phyloP scores from a whole-genome alignment of 345 rosid species.

The Sisymbrium altissimum region DNA sequence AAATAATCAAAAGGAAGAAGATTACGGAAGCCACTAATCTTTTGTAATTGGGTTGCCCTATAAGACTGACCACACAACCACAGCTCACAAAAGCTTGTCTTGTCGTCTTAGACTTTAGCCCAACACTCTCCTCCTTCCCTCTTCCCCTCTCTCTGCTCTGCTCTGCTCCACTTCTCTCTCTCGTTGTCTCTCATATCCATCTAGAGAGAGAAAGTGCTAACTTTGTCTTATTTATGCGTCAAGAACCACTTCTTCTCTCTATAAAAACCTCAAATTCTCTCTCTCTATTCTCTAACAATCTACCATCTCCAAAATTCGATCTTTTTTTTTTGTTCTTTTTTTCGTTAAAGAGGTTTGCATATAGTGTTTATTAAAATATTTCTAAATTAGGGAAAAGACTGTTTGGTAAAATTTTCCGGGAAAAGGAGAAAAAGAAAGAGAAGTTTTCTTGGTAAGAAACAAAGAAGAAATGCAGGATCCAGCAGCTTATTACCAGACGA shows the following conservation, averaged over 20 bases:
- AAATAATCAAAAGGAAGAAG: background rate
- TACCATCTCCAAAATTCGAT: background rate
- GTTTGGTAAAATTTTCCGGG: background rate
- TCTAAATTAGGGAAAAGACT: background rate
- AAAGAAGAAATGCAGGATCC: slow-evolving; percentile 34
- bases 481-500: slow-evolving; percentile 34
- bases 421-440: background rate
- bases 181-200: background rate
- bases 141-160: no score
- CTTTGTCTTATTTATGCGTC: slow-evolving; percentile 23
- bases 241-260: background rate
- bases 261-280: background rate
- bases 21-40: slow-evolving; percentile 27
- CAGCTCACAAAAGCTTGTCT: slow-evolving; percentile 27
- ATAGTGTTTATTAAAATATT: background rate
- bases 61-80: slow-evolving; percentile 32
- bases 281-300: background rate
- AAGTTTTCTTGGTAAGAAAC: background rate
- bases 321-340: background rate
- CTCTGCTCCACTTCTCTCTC: background rate
- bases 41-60: slow-evolving; percentile 11
- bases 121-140: slow-evolving; percentile 9
- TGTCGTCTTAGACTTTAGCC: slow-evolving; percentile 21
- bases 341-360: background rate
- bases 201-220: slow-evolving; percentile 1